Evolutionary conservation across 139 green algal genomes (phyloP), one percentile per base, ranked within the genome.

Genomic region (Tetradesmus obliquus): DNA sequence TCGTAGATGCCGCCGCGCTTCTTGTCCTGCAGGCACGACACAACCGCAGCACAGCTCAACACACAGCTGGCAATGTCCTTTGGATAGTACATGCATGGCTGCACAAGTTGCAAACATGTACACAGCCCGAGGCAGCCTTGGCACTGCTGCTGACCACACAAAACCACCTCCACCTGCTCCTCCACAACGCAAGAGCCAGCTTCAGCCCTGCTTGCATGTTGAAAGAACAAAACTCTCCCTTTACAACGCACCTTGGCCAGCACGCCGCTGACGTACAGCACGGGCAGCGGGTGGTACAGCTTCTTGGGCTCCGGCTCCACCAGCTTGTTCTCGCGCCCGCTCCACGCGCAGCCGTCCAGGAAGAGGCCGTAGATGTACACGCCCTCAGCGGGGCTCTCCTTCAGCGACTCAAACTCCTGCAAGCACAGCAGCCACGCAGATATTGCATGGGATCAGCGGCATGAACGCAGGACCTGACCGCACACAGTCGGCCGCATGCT

Each of bases 301-400:
- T 98, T 98, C 96, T 99, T 99, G 69, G 97, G 97, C 95, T 99
- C 98, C 0, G 93, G 90, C 86, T 99, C 98, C 87, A 98, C 96
- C 87, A 99, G 94, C 88, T 92, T 93, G 92, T 97, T 97, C 92
- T 98, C 97, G 55, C 96, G 96, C 0, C 81, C 92, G 89, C 93
- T 82, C 98, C 98, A 99, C n/a, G 96, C 92, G 91, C 95, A 98
- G n/a, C 98, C 98, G 79, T 99, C 98, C 84, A 99, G 92, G 94
- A 96, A 99, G 55, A 99, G 95, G 51, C 98, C 98, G 83, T 99
- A 98, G 45, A 99, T 95, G 93, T 97, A 99, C 5, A 99, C 97
- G 54, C 98, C 98, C 94, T 99, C 98, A 7, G 91, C 55, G 1
- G 97, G 97, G 6, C 84, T 92, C 53, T 98, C 97, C 90, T 96